A percentile compares a stretch with the other conserved stretches of the same genome.
Evolutionary conservation across 2,329 filamentous ascomycete genomes (phyloP).

Genomic region (Aspergillus clavatus): DNA sequence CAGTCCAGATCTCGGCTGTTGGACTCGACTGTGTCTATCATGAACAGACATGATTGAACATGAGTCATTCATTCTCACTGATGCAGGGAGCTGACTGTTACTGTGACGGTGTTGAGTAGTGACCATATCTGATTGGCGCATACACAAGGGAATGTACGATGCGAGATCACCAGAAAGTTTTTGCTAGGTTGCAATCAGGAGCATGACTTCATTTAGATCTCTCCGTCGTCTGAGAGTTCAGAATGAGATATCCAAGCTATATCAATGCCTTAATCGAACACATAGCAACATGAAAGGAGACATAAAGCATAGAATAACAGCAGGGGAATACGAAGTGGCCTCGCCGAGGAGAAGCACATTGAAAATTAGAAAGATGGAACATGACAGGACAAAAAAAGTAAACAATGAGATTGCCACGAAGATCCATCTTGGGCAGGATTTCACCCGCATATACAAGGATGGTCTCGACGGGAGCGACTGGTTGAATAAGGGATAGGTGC

Average conservation of each 20-base stretch:
- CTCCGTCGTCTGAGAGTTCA: conserved; percentile 1
- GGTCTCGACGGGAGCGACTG: conserved; percentile 8
- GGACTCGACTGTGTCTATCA: too few relatives aligned
- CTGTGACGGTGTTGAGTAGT: too few relatives aligned
- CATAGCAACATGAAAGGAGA: neutral
- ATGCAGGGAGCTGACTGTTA: too few relatives aligned
- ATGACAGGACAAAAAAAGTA: conserved; percentile 12
- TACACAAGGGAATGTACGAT: too few relatives aligned
- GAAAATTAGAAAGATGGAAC: conserved; percentile 10
- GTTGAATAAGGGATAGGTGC: conserved; percentile 4
- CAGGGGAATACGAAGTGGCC: conserved; percentile 3
- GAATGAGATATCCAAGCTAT: conserved; percentile 19
- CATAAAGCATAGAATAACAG: conserved; percentile 6
- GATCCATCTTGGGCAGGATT: conserved; percentile 31
- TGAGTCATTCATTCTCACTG: too few relatives aligned
- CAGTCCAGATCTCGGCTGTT: too few relatives aligned
- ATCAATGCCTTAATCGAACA: conserved; percentile 12
- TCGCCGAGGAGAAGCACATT: conserved; percentile 13
- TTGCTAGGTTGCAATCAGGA: neutral
- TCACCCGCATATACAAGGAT: conserved; percentile 13
- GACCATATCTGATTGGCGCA: too few relatives aligned
- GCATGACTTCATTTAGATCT: neutral
- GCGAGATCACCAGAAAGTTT: too few relatives aligned
- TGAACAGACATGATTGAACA: too few relatives aligned
- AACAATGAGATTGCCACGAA: conserved; percentile 26